Base-by-base conservation (phyloP, 176 grass and related monocot species). In the Musa itinerans region DNA sequence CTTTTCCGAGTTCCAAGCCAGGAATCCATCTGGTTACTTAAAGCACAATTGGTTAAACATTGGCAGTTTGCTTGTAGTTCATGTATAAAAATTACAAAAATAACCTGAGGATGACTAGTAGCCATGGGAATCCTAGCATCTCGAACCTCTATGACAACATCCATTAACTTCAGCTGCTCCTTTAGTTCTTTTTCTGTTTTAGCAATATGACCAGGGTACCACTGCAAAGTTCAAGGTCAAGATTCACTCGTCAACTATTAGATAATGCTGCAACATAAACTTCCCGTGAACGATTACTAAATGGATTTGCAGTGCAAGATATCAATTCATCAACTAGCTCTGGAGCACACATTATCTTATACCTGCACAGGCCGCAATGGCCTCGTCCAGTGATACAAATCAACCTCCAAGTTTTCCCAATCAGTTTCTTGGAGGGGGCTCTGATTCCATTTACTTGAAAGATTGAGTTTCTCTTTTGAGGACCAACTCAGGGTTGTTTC, bases 171-270 rank as follows among this genome's bases (percentile, higher is more conserved):
- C 62, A 98, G 34, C 69, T 98, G 90, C 24, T 91, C 84, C 80
- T 91, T 93, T n/a, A 98, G 64, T 71, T 94, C 90, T 85, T 86
- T 98, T 74, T 98, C 95, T 24, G 95, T 91, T 98, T 98, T 98
- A 63, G 86, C 95, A 85, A 98, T 98, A 76, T 98, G 95, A 79
- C 95, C 95, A 80, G 95, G 95, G 72, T 98, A 98, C 95, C 95
- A 98, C 95, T 98, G 72, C 73, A 78, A 89, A 54, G 53, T 74
- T 10, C 68, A 55, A 63, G 59, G n/a, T 21, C 5, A 11, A 9
- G 61, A 48, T 21, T 55, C 72, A 53, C 65, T 29, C 56, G 11
- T 75, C 56, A 72, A 12, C 51, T 62, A 53, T 10, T 55, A 59
- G 71, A 16, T 7, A 73, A 77, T 20, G 3, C 19, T 10, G 10